Evolutionary conservation across 2,329 filamentous ascomycete species (phyloP).

Genomic region (Penicillium sp.): DNA sequence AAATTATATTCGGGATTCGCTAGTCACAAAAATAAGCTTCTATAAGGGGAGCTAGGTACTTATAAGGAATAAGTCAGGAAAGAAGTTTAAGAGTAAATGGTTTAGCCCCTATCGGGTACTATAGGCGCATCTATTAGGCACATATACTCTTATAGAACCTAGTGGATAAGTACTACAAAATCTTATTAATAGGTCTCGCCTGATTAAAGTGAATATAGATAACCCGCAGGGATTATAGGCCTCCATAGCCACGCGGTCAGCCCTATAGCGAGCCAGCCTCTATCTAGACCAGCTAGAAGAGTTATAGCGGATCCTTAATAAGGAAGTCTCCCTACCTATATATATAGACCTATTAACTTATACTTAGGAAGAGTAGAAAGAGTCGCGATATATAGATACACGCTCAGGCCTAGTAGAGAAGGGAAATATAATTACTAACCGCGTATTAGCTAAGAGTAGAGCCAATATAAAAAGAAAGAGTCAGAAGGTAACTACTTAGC

Average conservation of each 20-base stretch:
- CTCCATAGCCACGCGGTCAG: background rate
- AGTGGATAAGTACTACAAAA: background rate
- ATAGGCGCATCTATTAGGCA: background rate
- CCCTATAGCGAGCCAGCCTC: background rate
- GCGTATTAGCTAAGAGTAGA: too few species aligned
- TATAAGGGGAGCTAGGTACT: background rate
- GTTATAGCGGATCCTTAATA: background rate
- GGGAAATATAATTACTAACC: background rate
- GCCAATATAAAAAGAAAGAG: too few species aligned
- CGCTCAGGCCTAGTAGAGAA: background rate
- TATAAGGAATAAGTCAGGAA: slow-evolving; percentile 1
- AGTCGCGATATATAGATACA: background rate
- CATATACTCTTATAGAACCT: background rate
- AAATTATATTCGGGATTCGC: background rate
- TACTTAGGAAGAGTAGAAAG: background rate
- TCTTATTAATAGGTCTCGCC: background rate
- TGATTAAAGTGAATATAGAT: background rate
- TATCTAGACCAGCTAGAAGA: background rate
- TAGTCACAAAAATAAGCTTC: slow-evolving; percentile 8
- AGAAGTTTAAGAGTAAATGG: slow-evolving; percentile 13
- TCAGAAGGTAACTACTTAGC: too few species aligned
- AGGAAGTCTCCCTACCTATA: background rate
- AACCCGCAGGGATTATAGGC: background rate
- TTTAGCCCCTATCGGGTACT: slow-evolving; percentile 7
- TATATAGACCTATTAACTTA: background rate